Evolutionary conservation across 148 eudicot genomes (phyloP), one percentile per base, ranked within the genome.

Genomic region (Silene uniflora): DNA sequence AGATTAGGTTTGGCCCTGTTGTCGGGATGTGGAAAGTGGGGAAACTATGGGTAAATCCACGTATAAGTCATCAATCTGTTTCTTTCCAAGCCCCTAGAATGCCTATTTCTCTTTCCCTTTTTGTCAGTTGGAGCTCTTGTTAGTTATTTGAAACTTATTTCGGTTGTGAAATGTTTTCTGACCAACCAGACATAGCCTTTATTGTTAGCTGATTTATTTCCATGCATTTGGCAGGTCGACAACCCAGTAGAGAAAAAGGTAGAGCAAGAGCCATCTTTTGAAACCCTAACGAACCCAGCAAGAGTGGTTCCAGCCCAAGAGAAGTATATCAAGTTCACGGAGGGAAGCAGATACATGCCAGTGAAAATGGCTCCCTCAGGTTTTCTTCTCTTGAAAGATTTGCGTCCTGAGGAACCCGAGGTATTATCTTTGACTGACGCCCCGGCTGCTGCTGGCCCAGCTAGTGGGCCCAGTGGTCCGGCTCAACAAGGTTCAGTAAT

Each of bases 221-320:
- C 56, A 22, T 67, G 49, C 39, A 35, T 14, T 52, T 66, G 62
- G 29, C 78, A 76, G 73, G 73, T 67, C 18, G 70, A 32, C 18
- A 49, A 49, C 55, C 55, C 55, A 49, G 16, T 14, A 10, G 55
- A 49, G 55, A 49, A 49, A 4, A 49, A 49, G 16, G 55, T 49
- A 49, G 55, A 49, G 55, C 55, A 49, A 49, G 55, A 49, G 42
- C 29, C 39, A 27, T 27, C 39, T 11, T 64, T 64, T 13, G 42
- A 95, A 74, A 83, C 86, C 13, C 81, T 95, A 73, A 87, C 85
- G 10, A 95, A 95, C 83, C 99, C 99, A 17, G 99, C 97, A 21
- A 82, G 99, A 71, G 99, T 95, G 46, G 93, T 95, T 62, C 99
- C 94, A 64, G 82, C 86, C 59, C 99, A 95, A 75, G 99, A 95